Base-by-base conservation (phyloP, 805 yeast species). In the Saccharomycopsis amapae region DNA sequence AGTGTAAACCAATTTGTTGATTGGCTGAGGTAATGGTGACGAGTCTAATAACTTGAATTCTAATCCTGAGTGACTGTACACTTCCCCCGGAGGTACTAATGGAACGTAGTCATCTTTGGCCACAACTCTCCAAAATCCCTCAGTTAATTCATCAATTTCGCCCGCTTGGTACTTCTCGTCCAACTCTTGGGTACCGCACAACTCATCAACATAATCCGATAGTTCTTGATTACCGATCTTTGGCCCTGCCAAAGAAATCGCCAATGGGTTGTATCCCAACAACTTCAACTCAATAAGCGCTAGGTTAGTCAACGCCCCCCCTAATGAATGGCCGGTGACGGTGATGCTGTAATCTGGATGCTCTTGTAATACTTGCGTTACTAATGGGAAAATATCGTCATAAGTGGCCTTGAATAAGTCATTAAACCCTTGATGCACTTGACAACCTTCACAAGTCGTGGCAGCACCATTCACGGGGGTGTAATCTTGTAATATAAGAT, bases 301-400 rank as follows among this genome's bases (percentile, higher is more conserved):
- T 28, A 85, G 61, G 3, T 69, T 62, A 1, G 88, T 81, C 42
- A 81, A 59, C 0, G 89, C 88, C 5, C 81, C 94, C 2, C 88
- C 89, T 35, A 85, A 61, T 0, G 93, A 85, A 61, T 85, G 95
- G 0, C 94, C 94, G 1, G 79, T 65, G 1, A 81, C 68, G 1
- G 73, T 67, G 3, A 82, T 48, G 18, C 66, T 58, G 57, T 78
- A 81, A 20, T 67, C 70, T 0, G 78, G 74, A 55, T 71, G 62
- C 15, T 64, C 55, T 9, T 59, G 48, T 18, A 63, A 58, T 17
- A 71, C 54, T 1, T 54, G 50, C 12, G 61, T 54, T 1, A 79
- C 62, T 5, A 56, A 60, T 9, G 62, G 54, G 26, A 75, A 57
- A 20, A 73, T 66, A 5, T 60, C 40, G 20, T 19, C 10, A 23